Percentiles rank a stretch among this genome's conserved stretches.
Evolutionary conservation across 805 yeast genomes (phyloP).

Genomic region (Candida argentea): DNA sequence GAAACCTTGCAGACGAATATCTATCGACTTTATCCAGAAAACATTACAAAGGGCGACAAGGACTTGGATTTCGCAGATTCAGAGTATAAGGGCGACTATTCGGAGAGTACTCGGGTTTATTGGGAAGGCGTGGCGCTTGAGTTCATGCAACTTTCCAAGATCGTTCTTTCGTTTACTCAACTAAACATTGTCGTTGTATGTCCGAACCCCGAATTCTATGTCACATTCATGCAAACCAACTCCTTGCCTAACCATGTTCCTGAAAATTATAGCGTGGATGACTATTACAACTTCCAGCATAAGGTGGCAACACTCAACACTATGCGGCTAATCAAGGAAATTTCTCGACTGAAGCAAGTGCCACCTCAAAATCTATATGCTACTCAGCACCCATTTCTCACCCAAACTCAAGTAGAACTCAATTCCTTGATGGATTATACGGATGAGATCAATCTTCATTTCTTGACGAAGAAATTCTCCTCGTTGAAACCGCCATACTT

Average conservation of each 20-base stretch:
- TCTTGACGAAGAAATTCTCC: constrained; percentile 17
- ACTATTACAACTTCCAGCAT: constrained; percentile 37
- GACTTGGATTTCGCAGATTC: constrained; percentile 13
- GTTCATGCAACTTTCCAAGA: constrained; percentile 23
- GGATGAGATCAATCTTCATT: background rate
- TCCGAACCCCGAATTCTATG: background rate
- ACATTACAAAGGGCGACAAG: constrained; percentile 34
- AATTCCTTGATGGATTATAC: constrained; percentile 9
- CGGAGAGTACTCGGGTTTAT: constrained; percentile 19
- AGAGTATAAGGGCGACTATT: constrained; percentile 22
- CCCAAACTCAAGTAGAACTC: constrained; percentile 17
- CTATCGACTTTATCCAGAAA: constrained; percentile 16
- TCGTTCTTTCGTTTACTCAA: constrained; percentile 9
- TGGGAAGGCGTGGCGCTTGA: constrained; percentile 33
- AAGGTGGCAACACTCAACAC: constrained; percentile 4
- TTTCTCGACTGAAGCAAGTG: constrained; percentile 4
- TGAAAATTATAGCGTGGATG: constrained; percentile 16
- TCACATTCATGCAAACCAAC: background rate
- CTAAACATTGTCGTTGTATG: background rate
- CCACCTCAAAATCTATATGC: constrained; percentile 26
- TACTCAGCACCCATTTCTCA: constrained; percentile 29
- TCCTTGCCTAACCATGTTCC: background rate
- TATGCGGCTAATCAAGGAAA: constrained; percentile 1
- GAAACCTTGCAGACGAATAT: constrained; percentile 28
- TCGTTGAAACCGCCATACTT: constrained; percentile 24